Evolutionary conservation across 1,139 yeast species (phyloP), one percentile per base, ranked within the genome.

Genomic region (Kazachstania sp.): DNA sequence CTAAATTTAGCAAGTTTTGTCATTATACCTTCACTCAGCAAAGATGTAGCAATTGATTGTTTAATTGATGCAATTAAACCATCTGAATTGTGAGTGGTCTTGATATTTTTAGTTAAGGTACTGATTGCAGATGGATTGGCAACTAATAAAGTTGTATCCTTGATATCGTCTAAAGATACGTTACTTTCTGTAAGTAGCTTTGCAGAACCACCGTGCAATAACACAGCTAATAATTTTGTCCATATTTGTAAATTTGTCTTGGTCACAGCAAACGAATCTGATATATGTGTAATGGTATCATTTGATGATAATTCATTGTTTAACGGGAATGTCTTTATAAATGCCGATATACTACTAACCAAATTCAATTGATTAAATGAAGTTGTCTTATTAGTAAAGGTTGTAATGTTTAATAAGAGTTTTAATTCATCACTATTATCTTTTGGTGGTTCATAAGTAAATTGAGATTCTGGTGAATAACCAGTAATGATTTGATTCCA

Each of bases 321-420:
- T 5, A 67, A 48, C 0, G 90, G 86, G 29, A 82, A 65, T 20
- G 78, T 78, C 60, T 77, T 79, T 41, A 83, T 67, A 41, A 78
- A 74, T 0, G 86, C 72, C 0, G 88, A 83, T 15, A 82, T 67
- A 1, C 82, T 71, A 51, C 86, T 77, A 13, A 82, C 81, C 46
- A 84, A 67, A 55, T 79, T 81, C 50, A 77, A 69, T 51, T 82
- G 87, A 16, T 79, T 75, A 59, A 75, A 83, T 16, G 62, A 53
- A 4, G 65, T 63, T 5, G 59, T 55, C 15, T 52, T 50, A 20
- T 49, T 54, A 38, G 44, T 48, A 8, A 55, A 51, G 1, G 61
- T 54, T 5, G 61, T 49, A 8, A 54, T 48, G 23, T 54, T 48
- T 9, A 56, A 49, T 30, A 60, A 50, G 3, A 61, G 64, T 41